Conservation (phyloP, 352 stramenopile species). For the Globisporangium alternatum region DNA sequence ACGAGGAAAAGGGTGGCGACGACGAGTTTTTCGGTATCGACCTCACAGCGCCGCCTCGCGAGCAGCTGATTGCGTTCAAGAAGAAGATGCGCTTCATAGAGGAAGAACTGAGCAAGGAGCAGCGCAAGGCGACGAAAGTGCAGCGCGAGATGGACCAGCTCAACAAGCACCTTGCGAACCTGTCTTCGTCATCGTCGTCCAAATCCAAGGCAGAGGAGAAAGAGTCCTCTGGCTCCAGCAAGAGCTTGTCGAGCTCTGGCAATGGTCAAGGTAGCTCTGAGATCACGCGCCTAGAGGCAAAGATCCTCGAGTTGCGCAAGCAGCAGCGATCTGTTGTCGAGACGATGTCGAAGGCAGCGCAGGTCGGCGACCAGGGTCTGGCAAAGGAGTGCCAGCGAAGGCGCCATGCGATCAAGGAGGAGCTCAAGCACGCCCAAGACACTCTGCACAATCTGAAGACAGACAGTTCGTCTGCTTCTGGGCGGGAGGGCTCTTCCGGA, state of each 20-base stretch:
- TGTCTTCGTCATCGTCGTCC: slow-evolving; percentile 37
- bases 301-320: slow-evolving; percentile 75
- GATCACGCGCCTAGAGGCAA: slow-evolving; percentile 55
- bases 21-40: slow-evolving; percentile 82
- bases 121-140: slow-evolving; percentile 68
- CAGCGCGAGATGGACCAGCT: slow-evolving; percentile 86
- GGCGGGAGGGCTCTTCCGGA: slow-evolving; percentile 4
- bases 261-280: slow-evolving; percentile 32
- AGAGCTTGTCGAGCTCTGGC: slow-evolving; percentile 23
- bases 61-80: slow-evolving; percentile 56
- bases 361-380: slow-evolving; percentile 65
- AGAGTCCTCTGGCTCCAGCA: slow-evolving; percentile 24
- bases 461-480: slow-evolving; percentile 20
- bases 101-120: slow-evolving; percentile 77
- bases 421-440: slow-evolving; percentile 70
- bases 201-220: slow-evolving; percentile 26
- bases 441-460: slow-evolving; percentile 61
- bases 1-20: slow-evolving; percentile 47
- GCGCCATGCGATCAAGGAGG: slow-evolving; percentile 74
- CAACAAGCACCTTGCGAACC: slow-evolving; percentile 62
- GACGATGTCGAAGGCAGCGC: slow-evolving; percentile 65
- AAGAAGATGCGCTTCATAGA: slow-evolving; percentile 76
- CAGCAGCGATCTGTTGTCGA: slow-evolving; percentile 74
- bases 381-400: slow-evolving; percentile 75
- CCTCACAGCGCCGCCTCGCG: slow-evolving; percentile 42